phyloP scores from a whole-genome alignment of 2,329 filamentous ascomycete genomes.

The Apiospora malaysiana region DNA sequence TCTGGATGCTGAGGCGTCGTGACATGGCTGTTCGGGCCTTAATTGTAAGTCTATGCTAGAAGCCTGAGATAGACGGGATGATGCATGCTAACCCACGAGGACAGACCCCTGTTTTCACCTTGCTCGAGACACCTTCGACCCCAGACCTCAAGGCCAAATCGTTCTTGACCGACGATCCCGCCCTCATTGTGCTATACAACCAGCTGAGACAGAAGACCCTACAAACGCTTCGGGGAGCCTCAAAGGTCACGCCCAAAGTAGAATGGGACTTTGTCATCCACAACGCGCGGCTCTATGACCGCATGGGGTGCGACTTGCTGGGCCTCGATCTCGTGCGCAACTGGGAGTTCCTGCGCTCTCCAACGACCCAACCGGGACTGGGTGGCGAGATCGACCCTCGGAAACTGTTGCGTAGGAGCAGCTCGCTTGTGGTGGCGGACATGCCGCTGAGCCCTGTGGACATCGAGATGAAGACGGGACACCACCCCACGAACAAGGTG shows the following conservation, averaged over 20 bases:
- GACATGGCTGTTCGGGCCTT: slow-evolving; percentile 86
- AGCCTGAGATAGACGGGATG: background rate
- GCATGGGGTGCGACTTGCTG: slow-evolving; percentile 92
- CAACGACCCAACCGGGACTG: slow-evolving; percentile 41
- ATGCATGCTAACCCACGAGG: slow-evolving; percentile 13
- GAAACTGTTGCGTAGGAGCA: slow-evolving; percentile 72
- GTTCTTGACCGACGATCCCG: slow-evolving; percentile 90
- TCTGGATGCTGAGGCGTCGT: slow-evolving; percentile 84
- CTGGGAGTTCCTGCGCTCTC: slow-evolving; percentile 75
- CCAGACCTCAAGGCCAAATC: slow-evolving; percentile 76
- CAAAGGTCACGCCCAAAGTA: slow-evolving; percentile 75
- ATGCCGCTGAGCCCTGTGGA: slow-evolving; percentile 53
- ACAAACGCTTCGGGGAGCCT: slow-evolving; percentile 84
- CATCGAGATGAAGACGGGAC: slow-evolving; percentile 50
- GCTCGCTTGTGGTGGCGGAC: slow-evolving; percentile 82
- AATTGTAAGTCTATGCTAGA: slow-evolving; percentile 62
- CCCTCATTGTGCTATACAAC: slow-evolving; percentile 84
- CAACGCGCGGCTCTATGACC: slow-evolving; percentile 81
- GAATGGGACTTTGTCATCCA: slow-evolving; percentile 92
- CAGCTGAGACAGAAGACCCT: slow-evolving; percentile 82
- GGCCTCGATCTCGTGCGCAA: slow-evolving; percentile 84
- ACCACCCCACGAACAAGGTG: slow-evolving; percentile 44
- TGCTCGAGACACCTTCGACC: slow-evolving; percentile 72
- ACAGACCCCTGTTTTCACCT: slow-evolving; percentile 77
- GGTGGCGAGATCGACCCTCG: slow-evolving; percentile 64